Evolutionary conservation across 2,329 filamentous ascomycete species (phyloP), one percentile per base, ranked within the genome.

Genomic region (Fusarium globosum): DNA sequence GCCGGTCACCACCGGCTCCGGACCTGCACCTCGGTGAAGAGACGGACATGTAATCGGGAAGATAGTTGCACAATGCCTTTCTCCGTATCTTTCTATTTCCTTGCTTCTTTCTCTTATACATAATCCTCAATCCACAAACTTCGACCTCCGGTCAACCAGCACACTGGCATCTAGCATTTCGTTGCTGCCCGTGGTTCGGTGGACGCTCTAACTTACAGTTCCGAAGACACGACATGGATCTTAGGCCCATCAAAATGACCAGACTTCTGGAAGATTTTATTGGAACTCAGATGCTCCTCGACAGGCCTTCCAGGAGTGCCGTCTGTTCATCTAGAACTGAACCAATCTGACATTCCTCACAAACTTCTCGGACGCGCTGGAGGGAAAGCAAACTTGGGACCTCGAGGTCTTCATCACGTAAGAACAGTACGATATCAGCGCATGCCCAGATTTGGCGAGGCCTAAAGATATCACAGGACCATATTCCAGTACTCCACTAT

Each of bases 1-100:
- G 62, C 71, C 59, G 55, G 11, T 15, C 61, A 62, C 65, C 56
- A 39, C 60, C 71, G 45, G 51, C 64, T 55, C 57, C 55, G 28
- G 49, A 33, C 41, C 52, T 63, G 49, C 36, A 71, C 28, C 61
- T 53, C 16, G 33, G 51, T 36, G 42, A 71, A 65, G 39, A 60
- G 28, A 57, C 13, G 10, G 53, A 58, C n/a, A 45, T 38, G n/a
- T 11, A 51, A 61, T 5, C 13, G 20, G 46, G 20, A 8, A 39
- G 13, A 59, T 9, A n/a, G 23, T 67, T 42, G 11, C 39, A n/a
- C 5, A 58, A 26, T 49, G 6, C 18, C 9, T 18, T 38, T n/a
- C 15, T 14, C 28, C 33, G 11, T 23, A 33, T 18, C n/a, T n/a
- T 38, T 33, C 5, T 7, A 4, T 2, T 23, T 21, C 12, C 42